These are phyloP conservation scores for Mycena indigotica DNA, from an alignment of 768 basidiomycete genomes.

Conservation along the genomic window DNA sequence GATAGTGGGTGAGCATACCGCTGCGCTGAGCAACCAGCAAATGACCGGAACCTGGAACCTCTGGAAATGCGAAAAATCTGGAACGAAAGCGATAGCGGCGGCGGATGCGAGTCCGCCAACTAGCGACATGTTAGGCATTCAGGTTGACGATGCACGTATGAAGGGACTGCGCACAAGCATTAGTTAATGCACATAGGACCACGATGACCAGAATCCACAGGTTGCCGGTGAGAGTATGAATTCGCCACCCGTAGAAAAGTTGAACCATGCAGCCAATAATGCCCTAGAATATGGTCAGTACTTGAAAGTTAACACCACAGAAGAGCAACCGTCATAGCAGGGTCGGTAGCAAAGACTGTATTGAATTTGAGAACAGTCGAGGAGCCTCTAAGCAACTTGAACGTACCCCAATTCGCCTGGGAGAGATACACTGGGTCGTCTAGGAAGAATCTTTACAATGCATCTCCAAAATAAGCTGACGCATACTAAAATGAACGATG, in stretches of 20 bases:
- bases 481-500: conserved; percentile 36
- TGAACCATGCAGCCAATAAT: conserved; percentile 28
- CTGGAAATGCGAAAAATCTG: conserved; percentile 27
- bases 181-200: conserved; percentile 16
- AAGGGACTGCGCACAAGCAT: conserved; percentile 24
- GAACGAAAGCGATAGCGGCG: conserved; percentile 22
- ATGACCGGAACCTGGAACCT: conserved; percentile 24
- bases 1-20: conserved; percentile 2
- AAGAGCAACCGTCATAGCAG: conserved; percentile 25
- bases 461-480: neutral
- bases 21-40: conserved; percentile 18
- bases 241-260: conserved; percentile 32
- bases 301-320: neutral
- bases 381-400: neutral
- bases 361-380: neutral
- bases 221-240: conserved; percentile 21
- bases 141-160: too few species aligned
- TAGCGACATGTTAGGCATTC: neutral
- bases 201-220: conserved; percentile 13
- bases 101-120: conserved; percentile 25
- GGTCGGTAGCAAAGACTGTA: conserved; percentile 31
- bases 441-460: conserved; percentile 4
- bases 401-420: conserved; percentile 31
- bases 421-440: conserved; percentile 30
- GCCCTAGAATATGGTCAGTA: conserved; percentile 22